phyloP scores from a whole-genome alignment of 1,284 basidiomycete species.

The Prillingera fragicola region DNA sequence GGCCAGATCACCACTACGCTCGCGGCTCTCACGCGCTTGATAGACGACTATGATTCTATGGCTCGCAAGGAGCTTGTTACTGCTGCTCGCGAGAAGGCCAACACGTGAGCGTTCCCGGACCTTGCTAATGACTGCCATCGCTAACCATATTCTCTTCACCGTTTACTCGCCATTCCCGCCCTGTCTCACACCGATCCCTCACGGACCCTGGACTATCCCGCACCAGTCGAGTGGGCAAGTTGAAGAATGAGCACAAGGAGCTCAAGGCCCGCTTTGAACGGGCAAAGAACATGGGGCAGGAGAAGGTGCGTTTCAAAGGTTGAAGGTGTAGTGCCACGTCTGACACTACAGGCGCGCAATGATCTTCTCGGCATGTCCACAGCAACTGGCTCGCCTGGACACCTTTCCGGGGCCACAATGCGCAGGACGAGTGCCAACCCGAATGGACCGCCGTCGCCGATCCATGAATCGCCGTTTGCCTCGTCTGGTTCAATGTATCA shows the following conservation, averaged over 20 bases:
- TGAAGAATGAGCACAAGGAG: constrained; percentile 49
- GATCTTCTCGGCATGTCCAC: constrained; percentile 12
- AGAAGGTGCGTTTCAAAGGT: constrained; percentile 26
- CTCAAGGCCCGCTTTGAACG: constrained; percentile 49
- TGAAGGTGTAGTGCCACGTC: too few relatives aligned
- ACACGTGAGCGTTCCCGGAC: constrained; percentile 57
- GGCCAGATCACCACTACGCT: constrained; percentile 92
- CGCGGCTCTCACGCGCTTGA: constrained; percentile 81
- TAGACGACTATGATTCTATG: constrained; percentile 95
- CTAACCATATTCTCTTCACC: neutral
- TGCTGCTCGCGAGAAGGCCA: constrained; percentile 88
- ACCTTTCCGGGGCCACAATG: constrained; percentile 48
- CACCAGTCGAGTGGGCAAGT: constrained; percentile 47
- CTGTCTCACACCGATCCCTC: too few relatives aligned
- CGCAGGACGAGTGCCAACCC: constrained; percentile 19
- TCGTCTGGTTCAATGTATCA: constrained; percentile 53
- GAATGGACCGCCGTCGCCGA: constrained; percentile 53
- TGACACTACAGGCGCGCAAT: constrained; percentile 1
- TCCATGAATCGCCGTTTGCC: constrained; percentile 42
- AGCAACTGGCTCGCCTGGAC: constrained; percentile 37
- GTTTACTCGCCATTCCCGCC: too few relatives aligned
- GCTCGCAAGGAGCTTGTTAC: constrained; percentile 89
- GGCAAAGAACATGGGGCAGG: constrained; percentile 44
- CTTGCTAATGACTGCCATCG: neutral
- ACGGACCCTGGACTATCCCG: neutral